Percentiles rank a stretch among this genome's conserved stretches.
These are phyloP conservation scores for Cucurbita pepo DNA, from an alignment of 306 rosid genomes.

Conservation along the genomic window DNA sequence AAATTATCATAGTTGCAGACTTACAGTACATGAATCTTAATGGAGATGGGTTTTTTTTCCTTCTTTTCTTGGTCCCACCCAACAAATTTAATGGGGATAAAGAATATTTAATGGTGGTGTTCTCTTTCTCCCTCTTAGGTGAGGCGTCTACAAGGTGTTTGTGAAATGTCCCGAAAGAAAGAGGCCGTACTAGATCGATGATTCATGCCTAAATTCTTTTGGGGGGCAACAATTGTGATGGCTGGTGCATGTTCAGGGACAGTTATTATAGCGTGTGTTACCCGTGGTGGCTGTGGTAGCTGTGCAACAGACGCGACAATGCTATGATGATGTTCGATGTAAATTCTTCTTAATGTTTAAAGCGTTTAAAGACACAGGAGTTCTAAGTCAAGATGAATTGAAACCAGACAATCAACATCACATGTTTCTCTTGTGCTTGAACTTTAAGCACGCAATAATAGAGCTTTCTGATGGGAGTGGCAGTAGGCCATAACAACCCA, in stretches of 20 bases:
- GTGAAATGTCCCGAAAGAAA: not conserved
- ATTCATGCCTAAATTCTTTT: not conserved
- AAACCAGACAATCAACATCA: not conserved
- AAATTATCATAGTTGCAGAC: not conserved
- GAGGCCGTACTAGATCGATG: not conserved
- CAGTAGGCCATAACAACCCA: constrained; percentile 4
- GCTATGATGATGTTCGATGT: not conserved
- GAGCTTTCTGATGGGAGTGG: constrained; percentile 2
- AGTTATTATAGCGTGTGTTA: not conserved
- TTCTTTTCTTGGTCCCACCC: not conserved
- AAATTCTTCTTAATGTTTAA: not conserved
- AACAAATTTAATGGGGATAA: not conserved
- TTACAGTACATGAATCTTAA: not conserved
- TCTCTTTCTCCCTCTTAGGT: not conserved
- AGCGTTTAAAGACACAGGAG: not conserved
- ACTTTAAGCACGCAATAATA: constrained; percentile 1
- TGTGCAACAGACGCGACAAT: not conserved
- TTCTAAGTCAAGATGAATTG: not conserved
- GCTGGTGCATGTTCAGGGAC: not conserved
- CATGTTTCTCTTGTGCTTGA: not conserved
- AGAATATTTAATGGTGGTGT: not conserved
- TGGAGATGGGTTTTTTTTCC: not conserved
- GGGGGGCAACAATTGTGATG: not conserved
- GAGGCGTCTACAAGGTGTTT: constrained; percentile 4
- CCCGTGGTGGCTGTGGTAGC: not conserved